Conservation (phyloP, 495 filamentous ascomycete species). For the Xanthoparmelia taractica region DNA sequence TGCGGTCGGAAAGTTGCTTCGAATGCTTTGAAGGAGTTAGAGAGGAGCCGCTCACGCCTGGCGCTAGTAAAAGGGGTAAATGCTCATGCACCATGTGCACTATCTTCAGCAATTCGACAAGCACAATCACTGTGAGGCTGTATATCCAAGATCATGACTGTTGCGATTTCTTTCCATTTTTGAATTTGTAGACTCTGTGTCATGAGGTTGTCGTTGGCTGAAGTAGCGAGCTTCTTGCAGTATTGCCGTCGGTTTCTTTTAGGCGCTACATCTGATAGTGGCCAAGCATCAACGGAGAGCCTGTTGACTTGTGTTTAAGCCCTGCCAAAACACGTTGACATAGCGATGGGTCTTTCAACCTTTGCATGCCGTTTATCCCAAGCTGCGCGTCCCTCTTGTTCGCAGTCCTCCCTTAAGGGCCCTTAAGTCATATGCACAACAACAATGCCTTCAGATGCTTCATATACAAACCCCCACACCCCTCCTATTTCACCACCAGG, state of each 20-base stretch:
- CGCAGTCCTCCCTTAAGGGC: not conserved
- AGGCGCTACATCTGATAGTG: not conserved
- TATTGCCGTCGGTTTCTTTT: not conserved
- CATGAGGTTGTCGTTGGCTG: not conserved
- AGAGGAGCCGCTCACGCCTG: slow-evolving; percentile 33
- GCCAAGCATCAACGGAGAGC: not conserved
- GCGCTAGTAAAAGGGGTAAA: not conserved
- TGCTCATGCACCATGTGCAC: not conserved
- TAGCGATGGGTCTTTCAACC: not conserved
- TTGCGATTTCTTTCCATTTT: not conserved
- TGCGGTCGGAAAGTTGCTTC: slow-evolving; percentile 48
- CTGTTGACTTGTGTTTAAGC: not conserved
- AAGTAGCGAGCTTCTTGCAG: not conserved
- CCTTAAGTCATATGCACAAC: not conserved
- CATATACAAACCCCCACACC: no score
- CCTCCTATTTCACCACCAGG: no score
- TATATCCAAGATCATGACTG: not conserved
- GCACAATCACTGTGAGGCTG: not conserved
- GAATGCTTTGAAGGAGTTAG: slow-evolving; percentile 46
- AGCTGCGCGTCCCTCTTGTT: not conserved
- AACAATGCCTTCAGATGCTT: not conserved
- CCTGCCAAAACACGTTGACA: not conserved
- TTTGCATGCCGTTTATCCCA: not conserved
- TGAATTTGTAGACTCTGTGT: not conserved
- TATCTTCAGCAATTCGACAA: not conserved